phyloP scores from a whole-genome alignment of 2,329 filamentous ascomycete species.

The Aureobasidium lini region DNA sequence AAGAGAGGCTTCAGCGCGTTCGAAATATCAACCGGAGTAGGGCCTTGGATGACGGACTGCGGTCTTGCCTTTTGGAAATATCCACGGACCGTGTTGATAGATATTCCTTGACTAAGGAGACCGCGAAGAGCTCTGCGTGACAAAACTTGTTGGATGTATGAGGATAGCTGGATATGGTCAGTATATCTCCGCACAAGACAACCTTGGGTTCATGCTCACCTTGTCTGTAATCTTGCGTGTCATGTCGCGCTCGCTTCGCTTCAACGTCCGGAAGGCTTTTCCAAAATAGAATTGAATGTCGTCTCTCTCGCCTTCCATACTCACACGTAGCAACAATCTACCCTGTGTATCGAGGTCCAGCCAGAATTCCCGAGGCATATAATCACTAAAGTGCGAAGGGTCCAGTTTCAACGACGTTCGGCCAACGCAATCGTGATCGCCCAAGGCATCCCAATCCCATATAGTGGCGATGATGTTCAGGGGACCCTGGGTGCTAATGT shows the following conservation, averaged over 20 bases:
- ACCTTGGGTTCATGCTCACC: conserved; percentile 43
- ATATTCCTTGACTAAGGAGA: conserved; percentile 65
- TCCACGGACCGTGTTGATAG: conserved; percentile 57
- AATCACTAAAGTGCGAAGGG: conserved; percentile 93
- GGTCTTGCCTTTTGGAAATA: conserved; percentile 51
- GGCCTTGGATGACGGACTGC: conserved; percentile 42
- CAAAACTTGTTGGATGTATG: conserved; percentile 84
- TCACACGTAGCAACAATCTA: conserved; percentile 78
- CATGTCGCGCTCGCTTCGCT: conserved; percentile 96
- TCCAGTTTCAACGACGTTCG: conserved; percentile 97
- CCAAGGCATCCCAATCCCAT: conserved; percentile 97
- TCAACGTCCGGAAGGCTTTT: conserved; percentile 90
- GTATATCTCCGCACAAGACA: conserved; percentile 28
- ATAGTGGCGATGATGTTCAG: conserved; percentile 94
- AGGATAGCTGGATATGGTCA: conserved; percentile 54
- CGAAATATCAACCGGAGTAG: conserved; percentile 59
- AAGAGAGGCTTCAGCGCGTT: conserved; percentile 79
- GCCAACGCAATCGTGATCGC: conserved; percentile 94
- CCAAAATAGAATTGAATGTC: conserved; percentile 99
- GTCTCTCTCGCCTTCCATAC: conserved; percentile 97
- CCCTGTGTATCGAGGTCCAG: conserved; percentile 94
- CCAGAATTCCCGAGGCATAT: conserved; percentile 94
- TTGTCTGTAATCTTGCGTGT: conserved; percentile 97
- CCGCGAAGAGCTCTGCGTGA: conserved; percentile 72
- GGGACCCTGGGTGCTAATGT: conserved; percentile 85